Base-by-base conservation (phyloP, 495 filamentous ascomycete genomes). In the Barbatosphaeria neglecta region DNA sequence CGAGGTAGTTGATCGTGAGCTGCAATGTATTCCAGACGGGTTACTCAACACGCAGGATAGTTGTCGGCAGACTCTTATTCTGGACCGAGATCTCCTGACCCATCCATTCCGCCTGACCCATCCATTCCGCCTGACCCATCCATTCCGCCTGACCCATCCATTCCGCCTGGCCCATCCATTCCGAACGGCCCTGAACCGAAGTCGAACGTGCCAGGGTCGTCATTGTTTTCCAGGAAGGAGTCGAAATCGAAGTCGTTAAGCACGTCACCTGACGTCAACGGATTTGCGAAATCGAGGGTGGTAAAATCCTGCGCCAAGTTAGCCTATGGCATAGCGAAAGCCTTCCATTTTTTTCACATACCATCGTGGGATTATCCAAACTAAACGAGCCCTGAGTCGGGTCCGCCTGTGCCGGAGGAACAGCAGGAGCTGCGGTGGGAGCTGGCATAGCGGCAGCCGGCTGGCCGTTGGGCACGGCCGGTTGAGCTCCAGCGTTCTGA, bases 171-270 rank as follows among this genome's bases (percentile, higher is more conserved):
- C 10, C 61, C 63, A 35, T 75, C 70, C 57, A 74, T 68, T 8
- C 52, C 55, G 50, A 73, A 68, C 22, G 39, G 45, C 23, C 58
- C 52, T 16, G 59, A 40, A 41, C 60, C 60, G 43, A 78, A 76
- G 60, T 70, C 65, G 45, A 76, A 77, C 1, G 35, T 41, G 23
- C 51, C 48, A 6, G 58, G 57, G 24, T 65, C 72, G n/a, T 49
- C 62, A 42, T 46, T 49, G 47, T 75, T 70, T 23, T 77, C 69
- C n/a, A 97, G 69, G 76, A 96, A 97, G 0, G 86, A 87, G 63
- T 97, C 90, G 61, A 97, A 97, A 63, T 97, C 90, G 53, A 97
- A 97, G 54, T 86, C 84, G 57, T 87, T 83, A 41, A 97, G 69
- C n/a, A 93, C 82, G 60, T 90, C 76, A 39, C 68, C 67, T 23